These are phyloP conservation scores for Eremomyces bilateralis DNA, from an alignment of 495 filamentous ascomycete genomes.

Conservation along the genomic window DNA sequence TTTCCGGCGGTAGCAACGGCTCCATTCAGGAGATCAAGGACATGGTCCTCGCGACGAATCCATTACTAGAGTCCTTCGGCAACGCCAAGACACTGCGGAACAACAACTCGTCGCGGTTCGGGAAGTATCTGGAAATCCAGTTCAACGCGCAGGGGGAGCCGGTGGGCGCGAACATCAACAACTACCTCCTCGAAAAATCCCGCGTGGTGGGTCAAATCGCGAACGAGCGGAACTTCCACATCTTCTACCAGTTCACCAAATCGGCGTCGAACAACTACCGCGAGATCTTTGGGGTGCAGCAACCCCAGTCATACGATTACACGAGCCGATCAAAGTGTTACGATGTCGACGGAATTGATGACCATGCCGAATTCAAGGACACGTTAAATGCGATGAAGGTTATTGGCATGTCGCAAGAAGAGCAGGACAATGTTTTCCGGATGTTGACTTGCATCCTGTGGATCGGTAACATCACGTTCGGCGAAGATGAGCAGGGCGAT, in stretches of 20 bases:
- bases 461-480: conserved; percentile 82
- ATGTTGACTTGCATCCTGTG: conserved; percentile 87
- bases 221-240: conserved; percentile 97
- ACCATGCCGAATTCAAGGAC: conserved; percentile 73
- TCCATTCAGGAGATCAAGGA: conserved; percentile 97
- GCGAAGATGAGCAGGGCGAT: conserved; percentile 74
- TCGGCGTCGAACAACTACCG: conserved; percentile 38
- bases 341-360: conserved; percentile 83
- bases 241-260: conserved; percentile 98
- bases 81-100: conserved; percentile 96
- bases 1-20: conserved; percentile 69
- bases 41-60: conserved; percentile 97
- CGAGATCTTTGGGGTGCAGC: conserved; percentile 79
- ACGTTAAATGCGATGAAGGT: conserved; percentile 86
- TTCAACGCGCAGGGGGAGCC: conserved; percentile 90
- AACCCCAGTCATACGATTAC: conserved; percentile 85
- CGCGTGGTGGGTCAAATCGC: conserved; percentile 88
- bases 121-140: conserved; percentile 94
- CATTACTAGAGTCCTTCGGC: conserved; percentile 89
- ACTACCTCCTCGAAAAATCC: conserved; percentile 90
- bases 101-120: conserved; percentile 96
- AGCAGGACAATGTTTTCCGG: conserved; percentile 93
- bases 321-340: conserved; percentile 85
- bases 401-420: conserved; percentile 69
- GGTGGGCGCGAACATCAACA: conserved; percentile 91